phyloP scores from a whole-genome alignment of 257 asterid genomes.

The Rauvolfia tetraphylla region DNA sequence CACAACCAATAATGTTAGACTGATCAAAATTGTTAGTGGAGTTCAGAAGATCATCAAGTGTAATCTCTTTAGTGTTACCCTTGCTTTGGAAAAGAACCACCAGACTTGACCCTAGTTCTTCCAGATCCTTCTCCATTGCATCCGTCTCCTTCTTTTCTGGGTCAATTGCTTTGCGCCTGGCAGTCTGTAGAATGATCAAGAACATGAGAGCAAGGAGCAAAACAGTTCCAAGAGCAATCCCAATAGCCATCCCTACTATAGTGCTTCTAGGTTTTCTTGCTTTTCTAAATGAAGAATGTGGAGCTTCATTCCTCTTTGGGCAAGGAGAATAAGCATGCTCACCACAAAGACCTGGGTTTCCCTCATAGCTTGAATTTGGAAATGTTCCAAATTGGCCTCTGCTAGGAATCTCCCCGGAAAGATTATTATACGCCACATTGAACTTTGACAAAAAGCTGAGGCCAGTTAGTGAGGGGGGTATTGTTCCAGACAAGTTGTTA shows the following conservation, averaged over 20 bases:
- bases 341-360: conserved; percentile 58
- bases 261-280: conserved; percentile 28
- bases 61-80: conserved; percentile 37
- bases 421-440: conserved; percentile 57
- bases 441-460: conserved; percentile 60
- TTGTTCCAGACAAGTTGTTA: conserved; percentile 54
- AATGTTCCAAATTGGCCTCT: conserved; percentile 60
- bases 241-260: conserved; percentile 48
- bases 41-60: conserved; percentile 57
- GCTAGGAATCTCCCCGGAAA: conserved; percentile 57
- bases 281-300: conserved; percentile 17
- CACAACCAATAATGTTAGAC: conserved; percentile 78
- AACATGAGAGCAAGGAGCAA: conserved; percentile 37
- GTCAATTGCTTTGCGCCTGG: conserved; percentile 33
- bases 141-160: conserved; percentile 30
- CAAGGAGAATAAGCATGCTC: conserved; percentile 45
- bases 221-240: conserved; percentile 50
- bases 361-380: conserved; percentile 62
- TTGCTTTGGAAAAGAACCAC: conserved; percentile 57
- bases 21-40: conserved; percentile 66
- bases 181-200: conserved; percentile 34
- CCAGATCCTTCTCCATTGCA: conserved; percentile 35
- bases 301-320: conserved; percentile 10
- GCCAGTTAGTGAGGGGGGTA: conserved; percentile 51
- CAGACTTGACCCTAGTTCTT: conserved; percentile 43